phyloP scores from a whole-genome alignment of 345 rosid genomes.

The Angophora floribunda region DNA sequence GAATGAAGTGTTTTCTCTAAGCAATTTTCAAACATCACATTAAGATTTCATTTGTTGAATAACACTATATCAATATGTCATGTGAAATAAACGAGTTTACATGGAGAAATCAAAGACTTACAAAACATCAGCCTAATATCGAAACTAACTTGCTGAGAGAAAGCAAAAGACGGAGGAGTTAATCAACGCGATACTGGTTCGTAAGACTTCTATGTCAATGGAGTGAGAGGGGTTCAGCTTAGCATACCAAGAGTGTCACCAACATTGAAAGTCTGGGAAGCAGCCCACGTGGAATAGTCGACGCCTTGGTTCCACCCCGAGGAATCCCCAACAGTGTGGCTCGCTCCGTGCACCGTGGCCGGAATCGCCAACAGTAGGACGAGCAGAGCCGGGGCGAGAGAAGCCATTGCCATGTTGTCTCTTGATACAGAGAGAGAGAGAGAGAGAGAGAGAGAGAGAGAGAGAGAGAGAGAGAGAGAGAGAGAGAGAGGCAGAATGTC shows the following conservation, averaged over 20 bases:
- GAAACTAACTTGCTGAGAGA: background rate
- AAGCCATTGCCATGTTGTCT: background rate
- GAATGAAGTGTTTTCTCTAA: background rate
- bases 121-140: too few relatives aligned
- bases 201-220: background rate
- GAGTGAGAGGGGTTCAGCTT: background rate
- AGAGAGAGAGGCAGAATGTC: background rate
- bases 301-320: conserved; percentile 20
- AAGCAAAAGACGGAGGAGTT: background rate
- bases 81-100: background rate
- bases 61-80: background rate
- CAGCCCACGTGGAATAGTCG: conserved; percentile 19
- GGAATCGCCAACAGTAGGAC: conserved; percentile 13
- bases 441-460: background rate
- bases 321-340: conserved; percentile 25
- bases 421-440: background rate
- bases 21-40: background rate
- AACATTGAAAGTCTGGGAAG: conserved; percentile 24
- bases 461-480: background rate
- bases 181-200: background rate
- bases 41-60: background rate
- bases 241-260: conserved; percentile 17
- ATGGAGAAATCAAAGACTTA: background rate
- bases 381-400: conserved; percentile 16
- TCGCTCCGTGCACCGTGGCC: conserved; percentile 21